A percentile compares a stretch with the other conserved stretches of the same genome.
phyloP scores from a whole-genome alignment of 2,329 filamentous ascomycete genomes.

The Monilinia vaccinii-corymbosi region DNA sequence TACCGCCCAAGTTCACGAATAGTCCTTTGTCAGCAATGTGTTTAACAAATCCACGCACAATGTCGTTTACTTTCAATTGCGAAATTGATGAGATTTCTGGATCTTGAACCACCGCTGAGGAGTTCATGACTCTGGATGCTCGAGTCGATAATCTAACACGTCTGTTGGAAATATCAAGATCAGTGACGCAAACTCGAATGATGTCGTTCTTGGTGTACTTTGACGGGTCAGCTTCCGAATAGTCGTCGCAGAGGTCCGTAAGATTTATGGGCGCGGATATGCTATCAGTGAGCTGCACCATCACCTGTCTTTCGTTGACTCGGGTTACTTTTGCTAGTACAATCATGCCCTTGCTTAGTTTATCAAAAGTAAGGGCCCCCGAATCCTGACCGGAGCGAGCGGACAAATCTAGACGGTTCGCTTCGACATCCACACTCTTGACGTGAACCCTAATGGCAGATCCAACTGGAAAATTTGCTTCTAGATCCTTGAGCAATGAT shows the following conservation, averaged over 20 bases:
- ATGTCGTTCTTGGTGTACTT: conserved; percentile 77
- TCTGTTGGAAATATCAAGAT: conserved; percentile 77
- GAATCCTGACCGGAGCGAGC: conserved; percentile 53
- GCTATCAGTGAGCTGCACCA: conserved; percentile 75
- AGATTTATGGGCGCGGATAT: conserved; percentile 74
- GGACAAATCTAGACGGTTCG: conserved; percentile 75
- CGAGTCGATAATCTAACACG: conserved; percentile 71
- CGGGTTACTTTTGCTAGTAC: conserved; percentile 79
- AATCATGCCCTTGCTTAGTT: conserved; percentile 69
- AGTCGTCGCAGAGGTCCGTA: conserved; percentile 81
- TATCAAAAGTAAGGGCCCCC: conserved; percentile 55
- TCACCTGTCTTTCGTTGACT: conserved; percentile 70
- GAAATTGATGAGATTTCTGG: conserved; percentile 62
- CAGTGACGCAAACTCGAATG: conserved; percentile 75
- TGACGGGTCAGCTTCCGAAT: conserved; percentile 65
- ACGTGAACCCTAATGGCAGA: conserved; percentile 77
- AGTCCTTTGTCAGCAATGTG: conserved; percentile 82
- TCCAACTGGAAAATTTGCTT: conserved; percentile 79
- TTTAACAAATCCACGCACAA: conserved; percentile 87
- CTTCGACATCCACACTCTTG: conserved; percentile 60
- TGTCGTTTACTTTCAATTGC: conserved; percentile 67
- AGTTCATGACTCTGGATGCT: conserved; percentile 83
- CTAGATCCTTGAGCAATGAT: conserved; percentile 65
- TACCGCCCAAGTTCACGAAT: conserved; percentile 75
- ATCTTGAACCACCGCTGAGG: conserved; percentile 71